Percentiles rank a stretch among this genome's conserved stretches.
These are phyloP conservation scores for Stygiomarasmius scandens DNA, from an alignment of 1,284 basidiomycete genomes.

Conservation along the genomic window DNA sequence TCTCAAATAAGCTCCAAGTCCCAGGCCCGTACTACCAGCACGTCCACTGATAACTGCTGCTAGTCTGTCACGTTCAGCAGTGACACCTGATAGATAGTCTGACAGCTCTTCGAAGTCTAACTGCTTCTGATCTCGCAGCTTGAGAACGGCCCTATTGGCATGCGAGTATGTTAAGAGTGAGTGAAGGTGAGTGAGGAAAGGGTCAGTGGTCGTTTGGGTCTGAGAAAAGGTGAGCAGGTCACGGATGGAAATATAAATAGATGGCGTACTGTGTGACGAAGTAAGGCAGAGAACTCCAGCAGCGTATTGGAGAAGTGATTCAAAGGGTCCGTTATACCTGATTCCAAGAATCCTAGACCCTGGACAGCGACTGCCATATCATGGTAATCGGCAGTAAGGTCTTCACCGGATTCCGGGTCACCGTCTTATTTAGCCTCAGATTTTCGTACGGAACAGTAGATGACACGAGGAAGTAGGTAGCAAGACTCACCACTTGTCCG, in stretches of 20 bases:
- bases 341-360: slow-evolving; percentile 95
- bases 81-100: slow-evolving; percentile 91
- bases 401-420: slow-evolving; percentile 77
- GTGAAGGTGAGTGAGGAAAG: slow-evolving; percentile 87
- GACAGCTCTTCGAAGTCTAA: slow-evolving; percentile 98
- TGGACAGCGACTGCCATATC: slow-evolving; percentile 95
- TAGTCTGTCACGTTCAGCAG: slow-evolving; percentile 89
- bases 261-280: slow-evolving; percentile 75
- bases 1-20: slow-evolving; percentile 90
- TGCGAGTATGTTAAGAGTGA: slow-evolving; percentile 88
- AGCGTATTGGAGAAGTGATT: slow-evolving; percentile 96
- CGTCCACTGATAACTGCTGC: slow-evolving; percentile 83
- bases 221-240: slow-evolving; percentile 31
- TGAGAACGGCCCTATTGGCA: slow-evolving; percentile 89
- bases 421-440: slow-evolving; percentile 84
- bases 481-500: slow-evolving; percentile 82
- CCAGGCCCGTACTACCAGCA: slow-evolving; percentile 79
- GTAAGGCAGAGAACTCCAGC: slow-evolving; percentile 86
- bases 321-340: slow-evolving; percentile 95
- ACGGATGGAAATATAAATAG: not conserved
- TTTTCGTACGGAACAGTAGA: slow-evolving; percentile 16
- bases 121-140: slow-evolving; percentile 97
- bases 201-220: slow-evolving; percentile 87
- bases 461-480: slow-evolving; percentile 26
- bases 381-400: slow-evolving; percentile 95